phyloP scores from a whole-genome alignment of 1,139 yeast species.

The Candida buenavistaensis region DNA sequence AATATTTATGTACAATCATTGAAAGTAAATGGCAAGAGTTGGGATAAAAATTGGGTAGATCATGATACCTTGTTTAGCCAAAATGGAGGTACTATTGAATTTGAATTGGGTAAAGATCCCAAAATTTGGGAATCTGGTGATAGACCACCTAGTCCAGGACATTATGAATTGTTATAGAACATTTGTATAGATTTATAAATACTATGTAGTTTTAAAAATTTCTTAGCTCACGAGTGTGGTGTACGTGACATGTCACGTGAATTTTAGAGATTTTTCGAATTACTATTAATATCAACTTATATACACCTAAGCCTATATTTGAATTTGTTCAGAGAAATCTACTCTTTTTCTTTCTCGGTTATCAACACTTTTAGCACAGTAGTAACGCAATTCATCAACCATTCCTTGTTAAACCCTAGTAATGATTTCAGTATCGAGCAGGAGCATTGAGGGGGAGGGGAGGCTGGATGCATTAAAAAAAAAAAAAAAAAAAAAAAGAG shows the following conservation, averaged over 20 bases:
- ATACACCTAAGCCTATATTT: conserved; percentile 33
- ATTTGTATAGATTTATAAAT: conserved; percentile 1
- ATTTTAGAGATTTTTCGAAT: no score
- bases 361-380: conserved; percentile 28
- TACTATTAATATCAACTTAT: no score
- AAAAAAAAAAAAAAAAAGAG: no score
- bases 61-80: conserved; percentile 31
- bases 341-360: conserved; percentile 27
- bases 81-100: conserved; percentile 29
- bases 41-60: conserved; percentile 32
- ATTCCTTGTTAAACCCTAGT: conserved; percentile 56
- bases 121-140: conserved; percentile 26
- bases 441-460: no score
- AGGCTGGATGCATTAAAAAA: no score
- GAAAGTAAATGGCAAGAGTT: conserved; percentile 26
- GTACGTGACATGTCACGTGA: no score
- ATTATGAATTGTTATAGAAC: conserved; percentile 11
- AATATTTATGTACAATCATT: conserved; percentile 28
- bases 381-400: conserved; percentile 50
- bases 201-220: no score
- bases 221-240: no score
- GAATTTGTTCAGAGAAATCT: conserved; percentile 40
- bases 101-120: conserved; percentile 23
- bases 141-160: conserved; percentile 29
- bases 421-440: no score